Base-by-base conservation (phyloP, 495 filamentous ascomycete genomes). In the Penicillium ucsense region DNA sequence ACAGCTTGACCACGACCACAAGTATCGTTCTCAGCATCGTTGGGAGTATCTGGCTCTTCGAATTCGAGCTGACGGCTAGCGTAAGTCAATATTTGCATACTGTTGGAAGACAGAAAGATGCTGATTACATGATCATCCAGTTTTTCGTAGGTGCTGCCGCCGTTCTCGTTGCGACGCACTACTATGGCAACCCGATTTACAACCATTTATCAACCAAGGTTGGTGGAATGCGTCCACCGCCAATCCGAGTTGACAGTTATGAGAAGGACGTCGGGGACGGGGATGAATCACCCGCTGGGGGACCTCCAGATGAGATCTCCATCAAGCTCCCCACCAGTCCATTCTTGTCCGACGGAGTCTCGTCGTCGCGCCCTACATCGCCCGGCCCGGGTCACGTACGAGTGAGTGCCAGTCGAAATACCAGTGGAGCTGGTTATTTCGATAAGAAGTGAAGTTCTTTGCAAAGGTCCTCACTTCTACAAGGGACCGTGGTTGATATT, bases 1-100 rank as follows among this genome's bases (percentile, higher is more conserved):
- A 87, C 73, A 94, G 88, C 64, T 86, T 94, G 65, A 89, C 91
- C 3, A 91, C 88, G 7, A 90, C 86, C 51, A 85, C 92, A 34
- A 94, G 84, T 62, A 90, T 95, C 41, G 66, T 95, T 36, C 66
- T 95, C 35, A 91, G 86, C 57, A 87, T 85, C 47, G 48, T 95
- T 8, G 87, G 84, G 40, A 95, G 89, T 55, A 70, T 94, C 4
- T 85, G 78, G 64, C 83, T 94, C 51, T 95, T 96, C 61, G 78
- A 87, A 34, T 85, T 95, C 51, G 62, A 79, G 27, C 74, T 94
- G 28, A 87, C 82, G 6, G 54, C 57, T 34, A 75, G 72, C 46
- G 90, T 96, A 77, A 65, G 85, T 75, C 47, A 63, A 43, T 7
- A 45, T 49, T 30, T 42, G 39, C 4, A 0, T 37, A 10, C 27